Conservation (phyloP, 164 flowering plant genomes). For the Vitis riparia region DNA sequence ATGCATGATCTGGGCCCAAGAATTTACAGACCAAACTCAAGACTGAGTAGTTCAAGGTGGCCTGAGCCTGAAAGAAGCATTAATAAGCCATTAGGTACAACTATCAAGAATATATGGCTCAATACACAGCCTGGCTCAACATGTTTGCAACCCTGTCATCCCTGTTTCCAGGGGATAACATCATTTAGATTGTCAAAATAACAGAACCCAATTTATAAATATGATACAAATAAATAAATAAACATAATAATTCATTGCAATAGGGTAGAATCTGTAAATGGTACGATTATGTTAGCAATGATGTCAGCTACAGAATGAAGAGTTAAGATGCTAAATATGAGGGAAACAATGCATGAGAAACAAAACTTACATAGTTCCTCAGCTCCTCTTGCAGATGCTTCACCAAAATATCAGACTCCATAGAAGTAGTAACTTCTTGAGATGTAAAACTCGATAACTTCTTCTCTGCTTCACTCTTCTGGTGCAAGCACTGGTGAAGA, state of each 20-base stretch:
- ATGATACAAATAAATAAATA: no score
- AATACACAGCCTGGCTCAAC: not conserved
- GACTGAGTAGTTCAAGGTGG: not conserved
- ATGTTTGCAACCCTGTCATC: not conserved
- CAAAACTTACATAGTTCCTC: slow-evolving; percentile 62
- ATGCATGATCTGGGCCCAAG: not conserved
- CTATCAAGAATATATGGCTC: not conserved
- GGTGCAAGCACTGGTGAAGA: slow-evolving; percentile 52
- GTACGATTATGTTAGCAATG: not conserved
- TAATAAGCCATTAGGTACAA: not conserved
- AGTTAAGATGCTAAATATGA: no score
- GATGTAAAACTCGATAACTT: slow-evolving; percentile 36
- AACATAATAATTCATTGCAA: not conserved
- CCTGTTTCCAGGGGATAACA: not conserved
- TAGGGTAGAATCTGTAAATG: not conserved
- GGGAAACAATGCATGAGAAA: not conserved
- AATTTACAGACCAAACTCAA: not conserved
- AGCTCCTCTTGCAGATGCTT: slow-evolving; percentile 91
- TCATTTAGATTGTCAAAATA: not conserved
- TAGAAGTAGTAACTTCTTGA: slow-evolving; percentile 38
- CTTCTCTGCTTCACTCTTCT: slow-evolving; percentile 67
- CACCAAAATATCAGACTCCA: slow-evolving; percentile 55
- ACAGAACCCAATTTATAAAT: no score
- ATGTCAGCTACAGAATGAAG: not conserved
- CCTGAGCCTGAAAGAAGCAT: not conserved